Base-by-base conservation (phyloP, 331 rosid genomes). In the Dryas integrifolia region DNA sequence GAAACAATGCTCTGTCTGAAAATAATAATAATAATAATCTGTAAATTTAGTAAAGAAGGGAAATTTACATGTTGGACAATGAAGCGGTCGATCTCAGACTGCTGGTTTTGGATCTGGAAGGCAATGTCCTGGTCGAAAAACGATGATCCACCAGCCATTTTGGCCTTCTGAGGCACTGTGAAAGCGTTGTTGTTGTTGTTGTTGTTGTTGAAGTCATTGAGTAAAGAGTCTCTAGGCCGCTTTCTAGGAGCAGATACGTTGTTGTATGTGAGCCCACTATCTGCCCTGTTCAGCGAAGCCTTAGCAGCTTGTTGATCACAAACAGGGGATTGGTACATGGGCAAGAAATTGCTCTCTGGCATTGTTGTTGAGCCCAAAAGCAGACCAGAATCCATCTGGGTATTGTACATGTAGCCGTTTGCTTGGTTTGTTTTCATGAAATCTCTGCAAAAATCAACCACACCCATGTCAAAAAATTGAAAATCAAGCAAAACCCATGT, bases 241-340 rank as follows among this genome's bases (percentile, higher is more conserved):
- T 83, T 83, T 66, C 84, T 68, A 7, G 82, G 85, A n/a, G 77
- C 77, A 0, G 87, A 48, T 13, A 56, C 58, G 39, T 66, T 63
- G 67, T 82, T 73, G 72, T 67, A 85, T 0, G 92, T 87, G 80
- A 88, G 87, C 9, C 90, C 96, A 72, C 92, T 91, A 5, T 91
- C 97, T 9, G 88, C 81, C 24, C 79, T 83, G 68, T 86, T 91
- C 26, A 81, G 48, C 3, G 81, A 72, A 5, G 81, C 46, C n/a
- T 82, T 82, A 13, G 47, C 71, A 2, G 83, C 74, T 15, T 9
- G 45, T 50, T 80, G 81, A 80, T 86, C 88, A 41, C 84, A 72
- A 2, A 77, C 60, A 7, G 58, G 52, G 3, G 92, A 86, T 43
- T 80, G 92, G 9, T 85, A 75, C 6, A 74, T 72, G 0, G 82